A percentile compares a stretch with the other conserved stretches of the same genome.
Evolutionary conservation across 2,329 filamentous ascomycete species (phyloP).

Genomic region (Coniosporium tulheliwenetii): DNA sequence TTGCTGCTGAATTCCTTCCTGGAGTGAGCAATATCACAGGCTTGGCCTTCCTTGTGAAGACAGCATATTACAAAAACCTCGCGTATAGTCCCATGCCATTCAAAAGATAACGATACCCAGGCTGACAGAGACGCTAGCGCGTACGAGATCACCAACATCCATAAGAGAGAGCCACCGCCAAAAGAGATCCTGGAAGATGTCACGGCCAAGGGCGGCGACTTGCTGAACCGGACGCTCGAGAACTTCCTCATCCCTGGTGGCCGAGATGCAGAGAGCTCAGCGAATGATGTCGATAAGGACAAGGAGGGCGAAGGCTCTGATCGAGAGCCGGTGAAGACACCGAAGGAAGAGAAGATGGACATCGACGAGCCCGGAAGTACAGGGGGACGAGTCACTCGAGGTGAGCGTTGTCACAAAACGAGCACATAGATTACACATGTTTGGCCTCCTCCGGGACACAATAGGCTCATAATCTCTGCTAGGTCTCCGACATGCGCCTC

Average conservation of each 20-base stretch:
- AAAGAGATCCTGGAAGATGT: conserved; percentile 73
- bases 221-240: conserved; percentile 65
- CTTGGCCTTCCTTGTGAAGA: conserved; percentile 76
- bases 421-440: too few species aligned
- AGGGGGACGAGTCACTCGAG: conserved; percentile 18
- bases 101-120: background rate
- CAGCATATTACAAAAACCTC: conserved; percentile 78
- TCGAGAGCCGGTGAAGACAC: conserved; percentile 30
- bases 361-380: conserved; percentile 30
- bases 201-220: conserved; percentile 63
- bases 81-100: conserved; percentile 26
- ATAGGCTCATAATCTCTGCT: background rate
- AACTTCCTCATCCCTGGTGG: conserved; percentile 45
- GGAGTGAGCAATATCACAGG: conserved; percentile 61
- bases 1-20: conserved; percentile 63
- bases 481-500: conserved; percentile 65
- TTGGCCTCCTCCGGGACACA: too few species aligned
- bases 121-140: conserved; percentile 28
- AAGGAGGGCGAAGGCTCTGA: conserved; percentile 35
- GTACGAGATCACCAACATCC: conserved; percentile 67
- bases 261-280: conserved; percentile 28
- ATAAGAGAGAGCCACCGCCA: conserved; percentile 68
- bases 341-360: conserved; percentile 34
- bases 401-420: conserved; percentile 7
- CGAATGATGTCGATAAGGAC: conserved; percentile 23